Base-by-base conservation (phyloP, 2,329 filamentous ascomycete species). In the Lojkania enalia region DNA sequence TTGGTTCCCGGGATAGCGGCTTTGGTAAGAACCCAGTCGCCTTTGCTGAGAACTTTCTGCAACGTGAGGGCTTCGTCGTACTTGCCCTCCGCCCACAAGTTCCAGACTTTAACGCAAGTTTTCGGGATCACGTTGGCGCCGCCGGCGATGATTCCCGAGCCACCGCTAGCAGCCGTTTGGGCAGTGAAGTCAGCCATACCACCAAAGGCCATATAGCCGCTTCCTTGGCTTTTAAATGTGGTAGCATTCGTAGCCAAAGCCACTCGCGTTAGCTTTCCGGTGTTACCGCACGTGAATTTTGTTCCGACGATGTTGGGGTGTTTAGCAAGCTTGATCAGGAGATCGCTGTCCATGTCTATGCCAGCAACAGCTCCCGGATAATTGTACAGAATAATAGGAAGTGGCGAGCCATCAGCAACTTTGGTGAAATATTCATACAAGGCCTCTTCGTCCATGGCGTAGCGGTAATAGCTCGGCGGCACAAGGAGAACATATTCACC, bases 221-320 rank as follows among this genome's bases (percentile, higher is more conserved):
- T 71, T 25, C 71, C 71, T 25, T 64, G 51, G 45, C 62, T 65
- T 56, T 71, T 71, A 39, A 86, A 83, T 0, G 85, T 90, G 69
- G 84, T 82, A 45, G 89, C 88, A 58, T 87, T 75, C 36, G 85
- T 83, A 35, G 83, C 88, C 12, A 80, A 72, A 5, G 89, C 88
- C 3, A 95, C 88, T 21, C 90, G 84, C 11, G 89, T 92, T 54
- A 95, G 79, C 74, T 95, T 95, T 53, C 90, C 90, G 1, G 88
- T 94, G 76, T 89, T 94, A 54, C 88, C 90, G 67, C 89, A 95
- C 30, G 90, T 95, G 77, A 95, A 95, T 71, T 95, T 95, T 43
- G 88, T 91, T 51, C 90, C 90, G 51, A 90, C 75, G 61, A 95
- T 89, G 72, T 95, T 95, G 54, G 84, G 83, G 72, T 95, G 89